These are phyloP conservation scores for Penicillium paneum DNA, from an alignment of 2,329 filamentous ascomycete species.

Conservation along the genomic window DNA sequence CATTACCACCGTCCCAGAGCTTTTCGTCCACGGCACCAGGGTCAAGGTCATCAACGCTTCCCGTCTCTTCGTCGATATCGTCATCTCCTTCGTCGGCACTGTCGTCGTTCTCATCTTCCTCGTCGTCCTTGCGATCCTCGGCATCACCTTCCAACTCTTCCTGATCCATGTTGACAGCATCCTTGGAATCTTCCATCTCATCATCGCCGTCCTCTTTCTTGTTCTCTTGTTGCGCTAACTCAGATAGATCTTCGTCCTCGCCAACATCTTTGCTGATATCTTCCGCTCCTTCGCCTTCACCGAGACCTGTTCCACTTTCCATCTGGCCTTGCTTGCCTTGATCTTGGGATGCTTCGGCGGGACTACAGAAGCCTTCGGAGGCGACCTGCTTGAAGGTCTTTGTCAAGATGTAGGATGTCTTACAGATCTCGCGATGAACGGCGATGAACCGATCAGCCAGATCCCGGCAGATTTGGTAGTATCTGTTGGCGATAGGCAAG, in stretches of 20 bases:
- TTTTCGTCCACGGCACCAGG: constrained; percentile 93
- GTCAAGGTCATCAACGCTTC: constrained; percentile 86
- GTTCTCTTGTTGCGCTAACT: constrained; percentile 81
- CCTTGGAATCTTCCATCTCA: constrained; percentile 46
- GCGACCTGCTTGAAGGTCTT: constrained; percentile 76
- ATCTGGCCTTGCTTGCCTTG: constrained; percentile 71
- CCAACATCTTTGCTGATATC: constrained; percentile 97
- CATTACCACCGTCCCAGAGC: constrained; percentile 86
- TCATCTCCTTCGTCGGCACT: constrained; percentile 63
- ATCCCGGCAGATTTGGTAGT: constrained; percentile 59
- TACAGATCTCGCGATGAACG: constrained; percentile 68
- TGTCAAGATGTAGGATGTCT: constrained; percentile 71
- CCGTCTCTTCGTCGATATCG: constrained; percentile 81
- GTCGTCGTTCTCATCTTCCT: constrained; percentile 57
- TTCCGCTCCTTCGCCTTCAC: constrained; percentile 90
- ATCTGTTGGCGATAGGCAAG: constrained; percentile 72
- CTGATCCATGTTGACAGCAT: constrained; percentile 61
- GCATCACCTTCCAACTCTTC: constrained; percentile 87
- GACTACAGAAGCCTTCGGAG: constrained; percentile 85
- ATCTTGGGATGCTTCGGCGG: constrained; percentile 73
- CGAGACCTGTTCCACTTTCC: constrained; percentile 87
- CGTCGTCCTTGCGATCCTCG: constrained; percentile 54
- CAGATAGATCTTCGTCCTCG: constrained; percentile 87
- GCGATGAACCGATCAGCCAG: constrained; percentile 58
- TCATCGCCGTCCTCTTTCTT: constrained; percentile 51